These are phyloP conservation scores for Kodamaea suecica DNA, from an alignment of 1,139 yeast species.

Conservation along the genomic window DNA sequence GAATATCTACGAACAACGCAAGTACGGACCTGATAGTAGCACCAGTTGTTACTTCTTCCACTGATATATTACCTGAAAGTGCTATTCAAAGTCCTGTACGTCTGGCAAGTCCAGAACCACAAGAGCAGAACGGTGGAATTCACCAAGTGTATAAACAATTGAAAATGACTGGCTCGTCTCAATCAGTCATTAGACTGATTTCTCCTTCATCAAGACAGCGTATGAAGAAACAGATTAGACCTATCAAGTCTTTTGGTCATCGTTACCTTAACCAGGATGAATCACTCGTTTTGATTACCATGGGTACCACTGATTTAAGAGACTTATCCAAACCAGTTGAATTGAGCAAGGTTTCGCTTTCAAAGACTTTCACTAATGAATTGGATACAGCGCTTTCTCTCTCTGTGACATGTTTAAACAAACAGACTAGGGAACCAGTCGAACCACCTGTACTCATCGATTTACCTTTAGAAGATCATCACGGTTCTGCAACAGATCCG, in stretches of 20 bases:
- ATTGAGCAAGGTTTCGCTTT: conserved; percentile 67
- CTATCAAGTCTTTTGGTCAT: conserved; percentile 85
- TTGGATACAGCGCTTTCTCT: conserved; percentile 85
- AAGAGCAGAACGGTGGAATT: conserved; percentile 3
- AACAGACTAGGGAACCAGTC: conserved; percentile 38
- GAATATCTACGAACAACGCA: conserved; percentile 17
- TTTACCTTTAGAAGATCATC: conserved; percentile 78
- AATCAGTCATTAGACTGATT: conserved; percentile 14
- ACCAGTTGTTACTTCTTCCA: background rate
- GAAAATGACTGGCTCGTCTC: conserved; percentile 26
- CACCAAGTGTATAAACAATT: conserved; percentile 40
- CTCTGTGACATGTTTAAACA: conserved; percentile 57
- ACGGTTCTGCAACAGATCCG: conserved; percentile 78
- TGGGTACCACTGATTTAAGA: conserved; percentile 84
- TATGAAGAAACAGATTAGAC: conserved; percentile 32
- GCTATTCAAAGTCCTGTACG: conserved; percentile 1
- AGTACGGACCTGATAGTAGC: background rate
- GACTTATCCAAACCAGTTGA: conserved; percentile 60
- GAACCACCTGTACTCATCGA: conserved; percentile 74
- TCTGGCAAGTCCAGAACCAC: background rate
- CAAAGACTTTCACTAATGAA: conserved; percentile 76
- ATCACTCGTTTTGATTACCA: conserved; percentile 67
- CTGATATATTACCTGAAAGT: background rate
- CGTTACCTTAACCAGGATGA: conserved; percentile 64
- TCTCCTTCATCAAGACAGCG: conserved; percentile 14